Base-by-base conservation (phyloP, 1,139 yeast genomes). In the Spencermartinsiella ligniputridi region DNA sequence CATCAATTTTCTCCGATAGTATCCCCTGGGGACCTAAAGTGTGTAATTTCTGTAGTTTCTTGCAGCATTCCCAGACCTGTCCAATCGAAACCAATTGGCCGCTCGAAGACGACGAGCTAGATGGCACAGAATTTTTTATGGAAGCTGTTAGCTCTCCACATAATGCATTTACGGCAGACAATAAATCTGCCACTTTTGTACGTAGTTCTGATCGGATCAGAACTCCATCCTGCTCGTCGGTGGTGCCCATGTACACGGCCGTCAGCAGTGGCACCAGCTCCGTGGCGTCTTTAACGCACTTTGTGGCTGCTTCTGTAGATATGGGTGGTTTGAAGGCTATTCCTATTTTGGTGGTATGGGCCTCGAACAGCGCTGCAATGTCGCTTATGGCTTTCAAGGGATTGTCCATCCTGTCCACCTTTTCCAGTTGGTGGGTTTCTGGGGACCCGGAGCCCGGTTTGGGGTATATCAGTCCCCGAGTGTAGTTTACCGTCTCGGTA, bases 291-390 rank as follows among this genome's bases (percentile, higher is more conserved):
- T 72, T 75, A 9, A 81, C 53, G 30, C 84, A 81, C 22, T 66
- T 68, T 51, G 64, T 72, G 1, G 84, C 82, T 0, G 87, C 78
- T 13, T 65, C 70, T 39, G 66, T 56, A 52, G 74, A 51, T 49
- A 70, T 74, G 4, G 79, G 79, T 1, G 89, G 85, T 54, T 81
- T 78, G 63, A 81, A 83, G 1, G 87, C 76, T 34, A 87, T 78
- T 3, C 95, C 95, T 2, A 84, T 70, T 61, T 85, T 86, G 2
- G 95, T 86, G 1, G 83, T 72, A 60, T 85, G 90, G 1, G 95
- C 92, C 61, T 74, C 79, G n/a, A 83, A 69, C 37, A 87, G 67
- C 46, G 75, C 70, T 27, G 78, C 63, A 12, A 83, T 62, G 58
- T 86, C 87, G 9, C 60, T 62, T 21, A 85, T 58, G 54, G 86